Conservation (phyloP, 2,329 filamentous ascomycete species). For the Fusarium equiseti region DNA sequence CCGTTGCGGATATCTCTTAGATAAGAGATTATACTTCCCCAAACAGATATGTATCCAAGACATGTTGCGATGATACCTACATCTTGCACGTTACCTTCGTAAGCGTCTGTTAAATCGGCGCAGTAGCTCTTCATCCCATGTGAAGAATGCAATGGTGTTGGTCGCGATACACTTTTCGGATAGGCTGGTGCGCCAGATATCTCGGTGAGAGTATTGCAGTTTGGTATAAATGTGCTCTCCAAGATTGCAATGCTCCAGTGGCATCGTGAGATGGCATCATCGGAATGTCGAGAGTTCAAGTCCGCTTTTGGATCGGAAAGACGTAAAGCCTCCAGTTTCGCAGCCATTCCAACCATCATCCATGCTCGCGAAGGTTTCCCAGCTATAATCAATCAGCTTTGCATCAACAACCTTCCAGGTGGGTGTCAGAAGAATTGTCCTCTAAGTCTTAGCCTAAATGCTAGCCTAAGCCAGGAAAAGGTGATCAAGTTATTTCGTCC, state of each 20-base stretch:
- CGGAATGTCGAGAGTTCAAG: neutral
- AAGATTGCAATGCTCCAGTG: slow-evolving; percentile 39
- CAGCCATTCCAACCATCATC: slow-evolving; percentile 44
- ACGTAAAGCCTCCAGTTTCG: slow-evolving; percentile 36
- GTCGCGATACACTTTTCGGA: slow-evolving; percentile 28
- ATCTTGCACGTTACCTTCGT: slow-evolving; percentile 30
- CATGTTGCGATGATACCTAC: slow-evolving; percentile 20
- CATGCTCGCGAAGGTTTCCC: slow-evolving; percentile 37
- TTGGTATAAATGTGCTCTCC: slow-evolving; percentile 34
- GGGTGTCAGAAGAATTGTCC: too few relatives aligned
- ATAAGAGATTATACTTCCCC: slow-evolving; percentile 39
- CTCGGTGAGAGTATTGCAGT: neutral
- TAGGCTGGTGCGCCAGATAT: slow-evolving; percentile 15
- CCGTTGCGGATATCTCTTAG: slow-evolving; percentile 37
- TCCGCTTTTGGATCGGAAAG: neutral
- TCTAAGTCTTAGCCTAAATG: too few relatives aligned
- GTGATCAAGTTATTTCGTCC: too few relatives aligned
- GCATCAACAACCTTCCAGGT: too few relatives aligned
- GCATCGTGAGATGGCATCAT: slow-evolving; percentile 26
- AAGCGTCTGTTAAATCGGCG: slow-evolving; percentile 38
- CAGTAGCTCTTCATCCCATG: slow-evolving; percentile 36
- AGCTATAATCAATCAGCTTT: neutral
- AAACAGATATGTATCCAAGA: slow-evolving; percentile 17
- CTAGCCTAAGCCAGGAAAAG: too few relatives aligned
- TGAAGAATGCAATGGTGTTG: slow-evolving; percentile 11